Evolutionary conservation across 1,139 yeast species (phyloP), one percentile per base, ranked within the genome.

Genomic region (Geotrichum histeridarum): DNA sequence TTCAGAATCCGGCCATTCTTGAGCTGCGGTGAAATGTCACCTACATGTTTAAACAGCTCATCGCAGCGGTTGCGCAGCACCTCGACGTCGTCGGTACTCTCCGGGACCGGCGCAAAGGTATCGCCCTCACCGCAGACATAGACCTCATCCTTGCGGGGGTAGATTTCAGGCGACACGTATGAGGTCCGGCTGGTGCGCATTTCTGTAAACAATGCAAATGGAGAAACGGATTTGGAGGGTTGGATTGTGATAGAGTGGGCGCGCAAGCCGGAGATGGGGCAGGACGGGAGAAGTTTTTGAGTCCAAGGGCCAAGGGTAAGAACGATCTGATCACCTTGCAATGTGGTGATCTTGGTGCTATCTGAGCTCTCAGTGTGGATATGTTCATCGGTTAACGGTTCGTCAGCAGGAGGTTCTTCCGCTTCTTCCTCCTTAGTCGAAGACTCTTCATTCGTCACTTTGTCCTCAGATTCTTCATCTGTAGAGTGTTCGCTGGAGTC

Each of bases 71-170:
- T 86, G 54, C 84, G 80, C 45, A 88, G 89, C 35, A 91, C 95
- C 68, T 86, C 90, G 32, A 93, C 96, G 62, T 90, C 95, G 66
- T 89, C 96, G 0, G 96, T 87, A 0, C 95, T 86, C 64, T 89
- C 97, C 1, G 99, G 99, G 41, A 93, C 82, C 54, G 88, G 91
- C 33, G 86, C 95, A 8, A 86, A 78, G 1, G 93, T 84, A 66
- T 91, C 97, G 44, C 97, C 96, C 70, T 93, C 99, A 48, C 99
- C 99, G 72, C 99, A 93, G 1, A 93, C 94, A 65, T 91, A 93
- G 36, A 93, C 95, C 70, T 93, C 99, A 70, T 93, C 97, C 65
- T 83, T 84, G 67, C 99, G 81, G 8, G 98, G 96, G 69, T 93
- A 93, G 58, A 93, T 83, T 69, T 93, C 99, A 1, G 99, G 99